Conservation (phyloP, 2,329 filamentous ascomycete species). For the Coniochaeta prunicola region DNA sequence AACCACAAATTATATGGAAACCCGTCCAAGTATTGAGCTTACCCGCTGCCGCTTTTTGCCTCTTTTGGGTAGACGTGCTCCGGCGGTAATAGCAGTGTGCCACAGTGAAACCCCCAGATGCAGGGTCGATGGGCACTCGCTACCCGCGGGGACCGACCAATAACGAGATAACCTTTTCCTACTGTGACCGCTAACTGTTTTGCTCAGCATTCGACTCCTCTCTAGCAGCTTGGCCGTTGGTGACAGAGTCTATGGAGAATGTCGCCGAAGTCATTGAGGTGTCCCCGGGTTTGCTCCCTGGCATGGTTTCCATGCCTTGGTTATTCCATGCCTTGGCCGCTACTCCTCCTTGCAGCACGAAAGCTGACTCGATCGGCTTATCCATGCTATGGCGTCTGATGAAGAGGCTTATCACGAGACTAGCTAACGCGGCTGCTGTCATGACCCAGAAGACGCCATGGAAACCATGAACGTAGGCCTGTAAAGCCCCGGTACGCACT, state of each 20-base stretch:
- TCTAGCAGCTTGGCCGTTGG: background rate
- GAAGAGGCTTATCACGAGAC: slow-evolving; percentile 12
- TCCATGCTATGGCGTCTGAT: slow-evolving; percentile 17
- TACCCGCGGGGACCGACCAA: background rate
- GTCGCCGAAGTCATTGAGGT: background rate
- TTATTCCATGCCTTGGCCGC: background rate
- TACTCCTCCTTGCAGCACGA: slow-evolving; percentile 12
- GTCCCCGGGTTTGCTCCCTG: background rate
- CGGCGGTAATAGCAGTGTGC: background rate
- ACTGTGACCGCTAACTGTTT: background rate
- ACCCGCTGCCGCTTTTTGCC: background rate
- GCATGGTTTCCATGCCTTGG: background rate
- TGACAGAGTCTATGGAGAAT: background rate
- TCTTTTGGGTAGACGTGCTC: background rate
- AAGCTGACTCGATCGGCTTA: slow-evolving; percentile 15
- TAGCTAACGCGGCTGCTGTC: slow-evolving; percentile 10
- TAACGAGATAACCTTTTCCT: background rate
- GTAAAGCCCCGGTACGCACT: slow-evolving; percentile 11
- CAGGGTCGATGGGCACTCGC: background rate
- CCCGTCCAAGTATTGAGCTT: background rate
- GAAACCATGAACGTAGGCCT: slow-evolving; percentile 16
- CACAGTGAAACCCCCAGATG: background rate
- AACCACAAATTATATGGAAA: background rate
- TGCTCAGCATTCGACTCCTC: background rate
- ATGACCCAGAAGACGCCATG: slow-evolving; percentile 18